phyloP scores from a whole-genome alignment of 306 rosid species.

The Cicer cuneatum region DNA sequence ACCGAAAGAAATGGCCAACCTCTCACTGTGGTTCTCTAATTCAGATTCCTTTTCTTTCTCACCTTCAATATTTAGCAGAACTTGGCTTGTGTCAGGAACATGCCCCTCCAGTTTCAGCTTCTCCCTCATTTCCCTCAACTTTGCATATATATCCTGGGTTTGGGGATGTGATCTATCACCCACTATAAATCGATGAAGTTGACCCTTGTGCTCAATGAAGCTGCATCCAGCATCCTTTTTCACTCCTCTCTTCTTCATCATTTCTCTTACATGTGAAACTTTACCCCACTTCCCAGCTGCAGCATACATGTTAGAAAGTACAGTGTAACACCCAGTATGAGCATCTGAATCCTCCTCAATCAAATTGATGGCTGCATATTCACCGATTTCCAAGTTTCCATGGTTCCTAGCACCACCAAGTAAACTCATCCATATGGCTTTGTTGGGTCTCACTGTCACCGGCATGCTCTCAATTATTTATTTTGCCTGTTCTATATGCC shows the following conservation, averaged over 20 bases:
- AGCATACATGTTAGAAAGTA: conserved; percentile 68
- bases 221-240: conserved; percentile 66
- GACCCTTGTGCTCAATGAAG: conserved; percentile 59
- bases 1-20: conserved; percentile 68
- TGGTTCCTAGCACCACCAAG: conserved; percentile 62
- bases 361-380: conserved; percentile 57
- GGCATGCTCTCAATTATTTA: conserved; percentile 60
- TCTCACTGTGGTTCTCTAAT: conserved; percentile 65
- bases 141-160: conserved; percentile 52
- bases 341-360: conserved; percentile 57
- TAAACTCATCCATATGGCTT: conserved; percentile 67
- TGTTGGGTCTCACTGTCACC: conserved; percentile 51
- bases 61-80: conserved; percentile 53
- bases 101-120: conserved; percentile 57
- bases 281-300: conserved; percentile 59
- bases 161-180: conserved; percentile 61
- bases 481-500: conserved; percentile 62
- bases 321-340: conserved; percentile 50
- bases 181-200: conserved; percentile 56
- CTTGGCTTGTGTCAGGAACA: conserved; percentile 72
- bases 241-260: conserved; percentile 57
- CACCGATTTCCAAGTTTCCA: conserved; percentile 53
- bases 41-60: conserved; percentile 60
- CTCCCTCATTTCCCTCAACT: conserved; percentile 62
- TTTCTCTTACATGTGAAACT: conserved; percentile 61